phyloP scores from a whole-genome alignment of 345 rosid species.

The Raphanus sativus region DNA sequence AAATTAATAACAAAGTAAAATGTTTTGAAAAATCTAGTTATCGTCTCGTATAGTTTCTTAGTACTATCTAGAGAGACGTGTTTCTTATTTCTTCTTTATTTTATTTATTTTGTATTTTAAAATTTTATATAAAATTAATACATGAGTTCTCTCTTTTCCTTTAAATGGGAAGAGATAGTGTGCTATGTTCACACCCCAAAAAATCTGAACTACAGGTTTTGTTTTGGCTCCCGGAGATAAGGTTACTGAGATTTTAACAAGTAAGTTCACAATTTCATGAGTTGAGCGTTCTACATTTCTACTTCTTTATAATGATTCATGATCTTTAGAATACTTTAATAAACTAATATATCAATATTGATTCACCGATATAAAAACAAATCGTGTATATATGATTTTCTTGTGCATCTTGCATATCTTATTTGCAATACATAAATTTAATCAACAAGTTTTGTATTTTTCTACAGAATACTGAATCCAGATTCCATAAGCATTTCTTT shows the following conservation, averaged over 20 bases:
- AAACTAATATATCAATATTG: neutral
- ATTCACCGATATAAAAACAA: neutral
- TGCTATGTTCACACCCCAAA: neutral
- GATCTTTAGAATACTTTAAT: neutral
- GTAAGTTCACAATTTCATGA: conserved; percentile 15
- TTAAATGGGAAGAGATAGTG: conserved; percentile 1
- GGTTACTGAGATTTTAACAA: conserved; percentile 3
- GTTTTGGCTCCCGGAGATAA: neutral
- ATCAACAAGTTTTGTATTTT: neutral
- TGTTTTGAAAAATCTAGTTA: too few species aligned
- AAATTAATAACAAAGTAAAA: too few species aligned
- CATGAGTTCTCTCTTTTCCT: neutral
- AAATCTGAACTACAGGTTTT: neutral
- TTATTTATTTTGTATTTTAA: neutral
- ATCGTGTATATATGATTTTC: neutral
- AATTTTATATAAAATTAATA: neutral
- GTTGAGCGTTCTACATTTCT: neutral
- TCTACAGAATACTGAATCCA: conserved; percentile 4
- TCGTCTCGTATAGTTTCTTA: too few species aligned
- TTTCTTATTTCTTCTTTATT: neutral
- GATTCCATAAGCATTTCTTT: neutral
- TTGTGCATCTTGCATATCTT: neutral
- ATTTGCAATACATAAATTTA: neutral
- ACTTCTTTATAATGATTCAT: neutral
- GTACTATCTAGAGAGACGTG: neutral